phyloP scores from a whole-genome alignment of 2,329 filamentous ascomycete species.

The Eutypa lata region DNA sequence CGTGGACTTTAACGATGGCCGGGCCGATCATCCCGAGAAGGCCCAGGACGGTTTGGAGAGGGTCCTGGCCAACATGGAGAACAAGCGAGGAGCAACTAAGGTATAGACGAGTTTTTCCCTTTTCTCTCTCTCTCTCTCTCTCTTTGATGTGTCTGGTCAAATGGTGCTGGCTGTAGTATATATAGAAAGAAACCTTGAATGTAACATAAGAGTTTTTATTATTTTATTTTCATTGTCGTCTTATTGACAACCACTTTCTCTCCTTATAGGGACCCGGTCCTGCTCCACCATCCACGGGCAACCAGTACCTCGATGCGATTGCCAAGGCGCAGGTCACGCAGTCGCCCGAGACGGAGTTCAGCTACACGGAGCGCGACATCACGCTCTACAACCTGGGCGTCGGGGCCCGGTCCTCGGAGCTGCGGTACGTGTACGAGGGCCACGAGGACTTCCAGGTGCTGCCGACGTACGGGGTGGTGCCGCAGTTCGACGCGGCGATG shows the following conservation, averaged over 20 bases:
- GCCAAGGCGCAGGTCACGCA: slow-evolving; percentile 65
- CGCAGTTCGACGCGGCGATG: slow-evolving; percentile 79
- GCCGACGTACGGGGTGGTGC: slow-evolving; percentile 94
- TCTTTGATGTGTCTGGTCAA: slow-evolving; percentile 16
- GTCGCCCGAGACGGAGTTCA: slow-evolving; percentile 65
- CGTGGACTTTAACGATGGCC: slow-evolving; percentile 80
- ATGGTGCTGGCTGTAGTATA: slow-evolving; percentile 10
- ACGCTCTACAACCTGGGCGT: slow-evolving; percentile 96
- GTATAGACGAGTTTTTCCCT: slow-evolving; percentile 46
- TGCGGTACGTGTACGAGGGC: slow-evolving; percentile 87
- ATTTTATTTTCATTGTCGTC: no score
- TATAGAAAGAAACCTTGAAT: slow-evolving; percentile 20
- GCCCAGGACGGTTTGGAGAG: slow-evolving; percentile 74
- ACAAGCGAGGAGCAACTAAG: slow-evolving; percentile 60
- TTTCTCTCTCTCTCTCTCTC: slow-evolving; percentile 20
- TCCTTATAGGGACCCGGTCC: slow-evolving; percentile 7
- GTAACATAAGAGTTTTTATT: slow-evolving; percentile 11
- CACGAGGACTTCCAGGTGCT: slow-evolving; percentile 89
- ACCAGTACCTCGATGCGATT: slow-evolving; percentile 72
- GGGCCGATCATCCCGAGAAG: slow-evolving; percentile 82
- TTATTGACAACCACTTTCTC: slow-evolving; percentile 7
- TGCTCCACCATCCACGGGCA: slow-evolving; percentile 35
- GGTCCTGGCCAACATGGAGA: slow-evolving; percentile 77
- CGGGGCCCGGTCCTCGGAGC: slow-evolving; percentile 85
- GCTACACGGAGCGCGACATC: slow-evolving; percentile 80